Evolutionary conservation across 202 grass and related monocot species (phyloP).

Genomic region (Bolboschoenoplectus hybrid): DNA sequence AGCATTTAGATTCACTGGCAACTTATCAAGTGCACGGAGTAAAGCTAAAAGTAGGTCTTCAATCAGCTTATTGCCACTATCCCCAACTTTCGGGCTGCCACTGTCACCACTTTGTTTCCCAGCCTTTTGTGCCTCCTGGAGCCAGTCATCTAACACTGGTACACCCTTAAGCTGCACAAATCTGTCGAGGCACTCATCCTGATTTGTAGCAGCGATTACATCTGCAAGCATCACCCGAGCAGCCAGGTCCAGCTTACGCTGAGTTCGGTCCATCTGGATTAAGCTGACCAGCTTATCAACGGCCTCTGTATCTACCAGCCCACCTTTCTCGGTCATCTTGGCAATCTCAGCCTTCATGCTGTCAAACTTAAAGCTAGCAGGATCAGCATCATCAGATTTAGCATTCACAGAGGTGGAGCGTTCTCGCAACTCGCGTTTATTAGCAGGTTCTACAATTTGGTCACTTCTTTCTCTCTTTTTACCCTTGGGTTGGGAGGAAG

Average conservation of each 20-base stretch:
- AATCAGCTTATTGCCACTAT: slow-evolving; percentile 53
- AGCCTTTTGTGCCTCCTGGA: slow-evolving; percentile 81
- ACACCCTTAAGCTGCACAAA: slow-evolving; percentile 92
- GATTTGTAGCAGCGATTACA: slow-evolving; percentile 83
- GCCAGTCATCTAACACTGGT: slow-evolving; percentile 82
- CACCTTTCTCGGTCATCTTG: slow-evolving; percentile 77
- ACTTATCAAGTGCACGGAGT: slow-evolving; percentile 78
- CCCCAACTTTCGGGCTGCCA: slow-evolving; percentile 77
- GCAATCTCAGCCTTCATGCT: slow-evolving; percentile 62
- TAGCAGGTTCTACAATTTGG: slow-evolving; percentile 54
- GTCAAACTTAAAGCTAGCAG: slow-evolving; percentile 60
- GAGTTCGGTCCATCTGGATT: slow-evolving; percentile 75
- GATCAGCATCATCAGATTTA: slow-evolving; percentile 66
- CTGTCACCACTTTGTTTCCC: slow-evolving; percentile 69
- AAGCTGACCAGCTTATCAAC: slow-evolving; percentile 79
- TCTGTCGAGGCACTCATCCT: slow-evolving; percentile 63
- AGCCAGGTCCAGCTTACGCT: slow-evolving; percentile 70
- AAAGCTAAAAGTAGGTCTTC: slow-evolving; percentile 77
- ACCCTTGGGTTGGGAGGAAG: slow-evolving; percentile 65
- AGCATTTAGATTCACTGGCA: slow-evolving; percentile 86
- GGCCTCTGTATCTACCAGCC: slow-evolving; percentile 64
- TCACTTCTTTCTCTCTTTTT: slow-evolving; percentile 89
- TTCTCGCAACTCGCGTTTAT: slow-evolving; percentile 60
- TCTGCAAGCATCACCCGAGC: slow-evolving; percentile 67
- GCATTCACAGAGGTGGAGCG: slow-evolving; percentile 31